These are phyloP conservation scores for Termitomyces sp. DNA, from an alignment of 768 basidiomycete genomes.

Conservation along the genomic window DNA sequence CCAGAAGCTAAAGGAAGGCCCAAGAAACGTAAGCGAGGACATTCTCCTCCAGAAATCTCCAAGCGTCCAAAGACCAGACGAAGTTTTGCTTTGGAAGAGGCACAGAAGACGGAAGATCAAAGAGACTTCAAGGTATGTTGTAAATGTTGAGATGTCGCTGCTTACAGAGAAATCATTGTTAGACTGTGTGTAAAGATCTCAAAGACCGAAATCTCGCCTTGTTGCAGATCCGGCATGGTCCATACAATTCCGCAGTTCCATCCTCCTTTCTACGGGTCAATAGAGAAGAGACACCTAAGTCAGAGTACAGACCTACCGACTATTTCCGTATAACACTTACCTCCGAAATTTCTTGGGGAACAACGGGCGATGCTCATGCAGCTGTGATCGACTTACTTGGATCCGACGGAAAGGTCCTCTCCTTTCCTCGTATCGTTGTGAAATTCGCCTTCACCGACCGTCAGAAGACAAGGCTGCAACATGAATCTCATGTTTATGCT, in stretches of 20 bases:
- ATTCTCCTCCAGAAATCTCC: not conserved
- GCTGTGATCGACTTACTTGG: not conserved
- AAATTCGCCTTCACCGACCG: conserved; percentile 11
- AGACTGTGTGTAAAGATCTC: not conserved
- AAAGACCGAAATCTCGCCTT: not conserved
- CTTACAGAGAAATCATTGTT: not conserved
- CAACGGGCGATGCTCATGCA: not conserved
- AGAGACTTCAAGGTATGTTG: not conserved
- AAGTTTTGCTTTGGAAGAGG: not conserved
- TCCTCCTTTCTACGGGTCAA: conserved; percentile 7
- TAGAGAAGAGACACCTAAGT: not conserved
- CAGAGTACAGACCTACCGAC: not conserved
- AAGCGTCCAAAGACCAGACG: not conserved
- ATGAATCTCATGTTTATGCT: conserved; percentile 13
- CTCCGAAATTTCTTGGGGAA: not conserved
- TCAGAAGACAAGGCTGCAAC: conserved; percentile 8
- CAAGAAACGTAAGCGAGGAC: not conserved
- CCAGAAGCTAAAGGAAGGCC: not conserved
- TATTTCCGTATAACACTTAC: not conserved
- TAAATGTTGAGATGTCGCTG: not conserved
- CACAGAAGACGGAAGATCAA: not conserved
- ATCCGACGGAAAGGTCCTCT: not conserved
- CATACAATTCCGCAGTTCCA: conserved; percentile 9
- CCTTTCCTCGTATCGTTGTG: not conserved
- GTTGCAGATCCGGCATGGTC: not conserved